Base-by-base conservation (phyloP, 2,329 filamentous ascomycete genomes). In the Ophiosphaerella narmari region DNA sequence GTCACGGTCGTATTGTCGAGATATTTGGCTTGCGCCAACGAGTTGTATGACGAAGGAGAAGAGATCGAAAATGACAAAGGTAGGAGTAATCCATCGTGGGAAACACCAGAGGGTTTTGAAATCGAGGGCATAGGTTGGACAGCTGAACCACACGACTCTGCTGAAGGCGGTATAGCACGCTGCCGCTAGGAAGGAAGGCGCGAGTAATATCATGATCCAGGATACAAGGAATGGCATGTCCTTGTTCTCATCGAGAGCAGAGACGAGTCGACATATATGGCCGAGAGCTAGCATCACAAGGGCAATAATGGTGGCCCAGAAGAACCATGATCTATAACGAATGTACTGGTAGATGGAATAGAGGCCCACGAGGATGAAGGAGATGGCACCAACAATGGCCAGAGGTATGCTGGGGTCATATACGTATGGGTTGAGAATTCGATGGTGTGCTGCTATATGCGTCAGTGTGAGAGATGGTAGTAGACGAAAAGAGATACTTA, bases 141-240 rank as follows among this genome's bases (percentile, higher is more conserved):
- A 72, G 1, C 62, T 67, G 51, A 72, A 72, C 70, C 70, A 73
- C 12, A 80, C 75, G 33, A 81, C 70, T 7, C 79, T 75, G 29
- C 74, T 76, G 33, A 81, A 74, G 13, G 73, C 68, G 66, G 80
- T 81, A 58, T 82, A 81, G 53, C 80, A 76, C 0, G 75, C 74
- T 12, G 79, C 79, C 14, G 79, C 79, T 53, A 79, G 76, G 43
- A 81, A 75, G 3, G 76, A 75, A 1, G 79, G 79, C 1, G 75
- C 77, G 21, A 82, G 70, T 4, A 81, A 72, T 39, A 80, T 70
- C 57, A 80, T 72, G 31, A 80, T 54, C 44, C 77, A 69, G 1
- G 75, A 75, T 48, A 74, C 75, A 44, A 78, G 62, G 32, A 69
- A 70, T 1, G 77, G 74, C 0, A 62, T 24, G 29, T 70, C 63